A percentile compares a stretch with the other conserved stretches of the same genome.
Evolutionary conservation across 2,329 filamentous ascomycete species (phyloP).

Genomic region (Scleromitrula shiraiana): DNA sequence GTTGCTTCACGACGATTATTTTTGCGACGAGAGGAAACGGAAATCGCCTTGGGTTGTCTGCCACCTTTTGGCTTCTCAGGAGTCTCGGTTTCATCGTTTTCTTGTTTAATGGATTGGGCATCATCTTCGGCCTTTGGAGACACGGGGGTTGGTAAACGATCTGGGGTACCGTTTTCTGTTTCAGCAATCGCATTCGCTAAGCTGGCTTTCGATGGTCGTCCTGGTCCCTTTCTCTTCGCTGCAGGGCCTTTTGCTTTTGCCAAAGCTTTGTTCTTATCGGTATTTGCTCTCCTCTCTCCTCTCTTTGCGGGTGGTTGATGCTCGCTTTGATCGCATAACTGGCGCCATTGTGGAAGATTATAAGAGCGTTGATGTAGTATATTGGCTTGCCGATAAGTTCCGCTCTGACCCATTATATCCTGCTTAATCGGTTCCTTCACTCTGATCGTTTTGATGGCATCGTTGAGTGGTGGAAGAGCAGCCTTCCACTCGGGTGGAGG

Average conservation of each 20-base stretch:
- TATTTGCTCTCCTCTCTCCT: constrained; percentile 63
- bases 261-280: constrained; percentile 23
- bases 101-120: constrained; percentile 27
- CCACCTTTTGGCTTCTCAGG: constrained; percentile 35
- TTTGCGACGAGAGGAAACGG: constrained; percentile 79
- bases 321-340: constrained; percentile 86
- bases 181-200: constrained; percentile 15
- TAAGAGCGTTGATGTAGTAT: constrained; percentile 94
- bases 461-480: constrained; percentile 67
- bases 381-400: constrained; percentile 94
- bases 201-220: constrained; percentile 22
- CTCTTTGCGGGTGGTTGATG: constrained; percentile 90
- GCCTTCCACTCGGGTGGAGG: constrained; percentile 91
- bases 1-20: constrained; percentile 73
- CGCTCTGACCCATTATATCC: constrained; percentile 92
- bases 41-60: constrained; percentile 45
- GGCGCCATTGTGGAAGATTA: constrained; percentile 93
- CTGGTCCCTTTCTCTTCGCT: constrained; percentile 16
- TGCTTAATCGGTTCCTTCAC: constrained; percentile 98
- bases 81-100: constrained; percentile 38
- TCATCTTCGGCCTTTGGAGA: constrained; percentile 38
- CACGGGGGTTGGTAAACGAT: constrained; percentile 44
- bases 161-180: constrained; percentile 35
- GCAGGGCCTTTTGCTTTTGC: constrained; percentile 25
- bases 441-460: constrained; percentile 81